Evolutionary conservation across 257 asterid genomes (phyloP), one percentile per base, ranked within the genome.

Genomic region (Solanum boliviense): DNA sequence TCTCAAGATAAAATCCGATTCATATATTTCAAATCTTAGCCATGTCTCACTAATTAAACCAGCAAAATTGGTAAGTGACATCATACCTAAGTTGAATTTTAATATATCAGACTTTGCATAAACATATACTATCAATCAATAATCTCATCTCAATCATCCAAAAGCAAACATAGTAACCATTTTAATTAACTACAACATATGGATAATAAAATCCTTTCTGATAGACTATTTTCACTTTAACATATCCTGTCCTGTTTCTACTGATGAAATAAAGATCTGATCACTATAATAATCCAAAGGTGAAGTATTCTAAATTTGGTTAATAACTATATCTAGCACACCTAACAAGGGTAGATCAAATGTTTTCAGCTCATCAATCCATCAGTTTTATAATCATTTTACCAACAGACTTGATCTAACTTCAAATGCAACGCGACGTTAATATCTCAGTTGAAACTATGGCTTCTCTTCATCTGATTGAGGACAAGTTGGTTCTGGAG

Each of bases 391-490:
- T 48, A 5, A 48, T 31, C 86, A 82, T 82, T 82, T 82, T 31
- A 82, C 41, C 41, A 46, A 11, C 20, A 48, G 27, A 86, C 58
- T 34, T 6, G 3, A 72, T 86, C 84, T 46, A 39, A 70, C 15
- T 72, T 73, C 71, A 35, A 62, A 48, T 48, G 46, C 58, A 34
- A 62, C 46, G 60, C 27, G 12, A 1, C 31, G 4, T 48, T 73
- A 48, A 68, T 48, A 21, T 48, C 70, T 79, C 73, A 34, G 36
- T 87, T 89, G 71, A 89, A 83, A 86, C 95, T 94, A 93, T 20
- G 98, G 88, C 89, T 91, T 95, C 90, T 97, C 99, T 90, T 97
- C 99, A 83, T 95, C 99, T 3, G 98, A 94, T 70, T 92, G 97
- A 41, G 90, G 91, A 89, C 98, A 89, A 78, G 92, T 98, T 36